Percentiles rank a stretch among this genome's conserved stretches.
Conservation (phyloP, 2,329 filamentous ascomycete species). For the Blastomyces silverae region DNA sequence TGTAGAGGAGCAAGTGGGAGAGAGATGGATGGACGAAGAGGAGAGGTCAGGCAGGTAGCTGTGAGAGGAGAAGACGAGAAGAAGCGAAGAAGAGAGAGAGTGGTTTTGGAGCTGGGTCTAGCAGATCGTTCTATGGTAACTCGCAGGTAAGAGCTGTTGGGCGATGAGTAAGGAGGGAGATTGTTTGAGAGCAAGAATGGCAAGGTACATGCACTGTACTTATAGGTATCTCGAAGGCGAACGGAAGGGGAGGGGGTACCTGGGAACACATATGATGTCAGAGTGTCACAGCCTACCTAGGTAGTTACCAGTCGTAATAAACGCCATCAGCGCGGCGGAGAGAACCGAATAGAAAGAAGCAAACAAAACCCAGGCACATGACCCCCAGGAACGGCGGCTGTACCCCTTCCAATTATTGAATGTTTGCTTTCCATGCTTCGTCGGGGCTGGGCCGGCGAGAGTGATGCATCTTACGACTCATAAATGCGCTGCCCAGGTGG, state of each 20-base stretch:
- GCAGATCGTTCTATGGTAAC: background rate
- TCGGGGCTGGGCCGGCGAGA: background rate
- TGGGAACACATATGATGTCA: background rate
- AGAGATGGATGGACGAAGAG: background rate
- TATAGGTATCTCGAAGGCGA: background rate
- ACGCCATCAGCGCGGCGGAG: background rate
- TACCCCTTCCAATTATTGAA: too few species aligned
- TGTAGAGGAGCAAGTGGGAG: background rate
- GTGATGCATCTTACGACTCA: background rate
- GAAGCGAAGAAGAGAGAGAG: background rate
- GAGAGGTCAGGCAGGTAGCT: too few species aligned
- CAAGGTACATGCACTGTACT: background rate
- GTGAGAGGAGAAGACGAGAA: background rate
- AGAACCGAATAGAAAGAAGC: background rate
- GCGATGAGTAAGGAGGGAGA: background rate
- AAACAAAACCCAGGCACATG: background rate
- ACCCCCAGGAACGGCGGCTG: background rate
- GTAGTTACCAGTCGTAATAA: too few species aligned
- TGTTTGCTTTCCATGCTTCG: too few species aligned
- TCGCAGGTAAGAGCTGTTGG: background rate
- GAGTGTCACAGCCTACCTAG: too few species aligned
- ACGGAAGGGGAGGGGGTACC: background rate
- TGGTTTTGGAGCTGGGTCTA: background rate
- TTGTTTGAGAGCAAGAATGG: background rate
- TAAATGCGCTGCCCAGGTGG: too few species aligned